These are phyloP conservation scores for Linaria vulgaris DNA, from an alignment of 257 asterid species.

Conservation along the genomic window DNA sequence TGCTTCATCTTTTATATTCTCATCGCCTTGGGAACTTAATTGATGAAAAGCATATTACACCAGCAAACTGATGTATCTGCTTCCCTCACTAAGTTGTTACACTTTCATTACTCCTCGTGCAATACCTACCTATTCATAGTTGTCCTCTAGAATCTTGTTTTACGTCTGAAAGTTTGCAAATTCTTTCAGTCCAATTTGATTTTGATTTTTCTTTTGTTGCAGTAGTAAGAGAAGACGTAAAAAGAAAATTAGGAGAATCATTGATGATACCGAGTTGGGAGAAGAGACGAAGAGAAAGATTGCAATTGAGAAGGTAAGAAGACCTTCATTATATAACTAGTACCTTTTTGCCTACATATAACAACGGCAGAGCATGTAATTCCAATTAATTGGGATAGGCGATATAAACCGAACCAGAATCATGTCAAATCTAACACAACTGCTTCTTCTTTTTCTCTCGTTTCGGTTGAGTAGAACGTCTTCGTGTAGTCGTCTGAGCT, in stretches of 20 bases:
- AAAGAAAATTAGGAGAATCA: constrained; percentile 90
- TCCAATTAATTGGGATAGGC: too few relatives aligned
- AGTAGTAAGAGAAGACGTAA: constrained; percentile 72
- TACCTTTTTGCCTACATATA: too few relatives aligned
- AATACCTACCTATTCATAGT: constrained; percentile 1
- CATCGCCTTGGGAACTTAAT: neutral
- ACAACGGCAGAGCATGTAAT: too few relatives aligned
- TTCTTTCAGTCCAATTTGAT: constrained; percentile 12
- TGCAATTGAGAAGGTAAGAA: constrained; percentile 87
- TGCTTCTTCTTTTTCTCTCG: too few relatives aligned
- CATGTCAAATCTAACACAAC: too few relatives aligned
- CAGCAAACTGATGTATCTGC: neutral
- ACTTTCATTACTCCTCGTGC: constrained; percentile 1
- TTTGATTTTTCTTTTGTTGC: constrained; percentile 28
- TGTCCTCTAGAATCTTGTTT: constrained; percentile 18
- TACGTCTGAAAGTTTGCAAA: neutral
- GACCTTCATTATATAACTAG: constrained; percentile 21
- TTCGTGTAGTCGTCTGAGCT: too few relatives aligned
- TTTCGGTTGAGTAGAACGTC: too few relatives aligned
- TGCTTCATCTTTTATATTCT: neutral
- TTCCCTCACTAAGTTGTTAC: constrained; percentile 1
- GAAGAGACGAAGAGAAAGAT: constrained; percentile 96
- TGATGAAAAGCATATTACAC: neutral
- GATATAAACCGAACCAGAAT: too few relatives aligned
- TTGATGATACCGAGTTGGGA: constrained; percentile 93